A percentile compares a stretch with the other conserved stretches of the same genome.
phyloP scores from a whole-genome alignment of 441 rosid species.

The Corymbia calophylla region DNA sequence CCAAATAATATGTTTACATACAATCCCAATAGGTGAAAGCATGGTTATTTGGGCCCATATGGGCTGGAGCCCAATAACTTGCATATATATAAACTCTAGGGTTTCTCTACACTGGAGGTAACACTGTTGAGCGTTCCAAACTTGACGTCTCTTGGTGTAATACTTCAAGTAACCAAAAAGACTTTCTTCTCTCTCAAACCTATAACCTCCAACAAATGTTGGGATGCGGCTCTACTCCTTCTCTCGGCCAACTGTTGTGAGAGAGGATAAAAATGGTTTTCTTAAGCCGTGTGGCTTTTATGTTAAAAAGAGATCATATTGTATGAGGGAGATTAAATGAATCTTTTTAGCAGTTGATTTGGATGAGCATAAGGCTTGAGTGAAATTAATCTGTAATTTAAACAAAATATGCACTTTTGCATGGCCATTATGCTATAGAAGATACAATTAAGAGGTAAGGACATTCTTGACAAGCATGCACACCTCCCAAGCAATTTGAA shows the following conservation, averaged over 20 bases:
- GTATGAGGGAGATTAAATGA: neutral
- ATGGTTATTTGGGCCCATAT: too few relatives aligned
- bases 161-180: too few relatives aligned
- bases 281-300: neutral
- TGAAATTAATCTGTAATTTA: neutral
- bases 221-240: neutral
- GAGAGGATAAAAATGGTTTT: neutral
- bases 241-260: neutral
- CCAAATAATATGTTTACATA: too few relatives aligned
- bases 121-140: too few relatives aligned
- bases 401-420: neutral
- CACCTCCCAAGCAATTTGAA: neutral
- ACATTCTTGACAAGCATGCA: neutral
- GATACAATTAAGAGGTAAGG: neutral
- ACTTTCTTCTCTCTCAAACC: too few relatives aligned
- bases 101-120: too few relatives aligned
- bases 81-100: too few relatives aligned
- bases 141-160: too few relatives aligned
- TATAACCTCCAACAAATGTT: too few relatives aligned
- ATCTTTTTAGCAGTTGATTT: neutral
- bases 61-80: too few relatives aligned
- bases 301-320: neutral
- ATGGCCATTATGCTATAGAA: neutral
- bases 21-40: too few relatives aligned
- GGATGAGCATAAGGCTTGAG: neutral